These are phyloP conservation scores for Claviceps sp. DNA, from an alignment of 2,329 filamentous ascomycete genomes.

Conservation along the genomic window DNA sequence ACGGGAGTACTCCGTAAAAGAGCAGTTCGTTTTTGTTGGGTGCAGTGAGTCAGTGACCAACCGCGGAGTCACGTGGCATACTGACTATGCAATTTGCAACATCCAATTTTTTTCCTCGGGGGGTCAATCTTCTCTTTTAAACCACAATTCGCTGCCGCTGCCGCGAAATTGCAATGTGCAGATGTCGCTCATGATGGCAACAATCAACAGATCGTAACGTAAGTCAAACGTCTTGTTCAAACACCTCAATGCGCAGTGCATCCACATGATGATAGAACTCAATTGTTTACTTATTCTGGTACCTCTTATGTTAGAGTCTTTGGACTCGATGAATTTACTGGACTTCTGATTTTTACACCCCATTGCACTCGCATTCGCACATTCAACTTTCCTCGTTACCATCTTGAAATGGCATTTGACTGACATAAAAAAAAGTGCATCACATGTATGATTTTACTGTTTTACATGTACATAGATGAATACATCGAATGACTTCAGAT, in stretches of 20 bases:
- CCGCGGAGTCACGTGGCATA: background rate
- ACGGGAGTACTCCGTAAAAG: background rate
- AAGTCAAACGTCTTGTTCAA: slow-evolving; percentile 1
- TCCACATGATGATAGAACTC: slow-evolving; percentile 57
- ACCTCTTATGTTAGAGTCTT: slow-evolving; percentile 87
- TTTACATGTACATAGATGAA: slow-evolving; percentile 7
- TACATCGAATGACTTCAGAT: slow-evolving; percentile 1
- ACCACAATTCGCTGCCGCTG: background rate
- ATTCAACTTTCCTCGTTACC: background rate
- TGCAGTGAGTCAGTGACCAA: background rate
- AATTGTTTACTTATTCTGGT: slow-evolving; percentile 61
- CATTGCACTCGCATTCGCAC: background rate
- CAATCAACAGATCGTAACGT: background rate
- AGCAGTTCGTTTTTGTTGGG: background rate
- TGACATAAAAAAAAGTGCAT: slow-evolving; percentile 4
- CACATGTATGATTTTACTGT: slow-evolving; percentile 5
- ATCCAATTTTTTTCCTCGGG: too few species aligned
- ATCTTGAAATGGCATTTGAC: slow-evolving; percentile 1
- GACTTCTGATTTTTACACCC: slow-evolving; percentile 56
- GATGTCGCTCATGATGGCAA: background rate
- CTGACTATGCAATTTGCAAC: too few species aligned
- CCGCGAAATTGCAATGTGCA: background rate
- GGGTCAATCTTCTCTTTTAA: background rate
- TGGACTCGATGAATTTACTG: slow-evolving; percentile 64
- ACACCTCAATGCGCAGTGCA: background rate